Percentiles rank a stretch among this genome's conserved stretches.
These are phyloP conservation scores for Sanghuangporus baumii DNA, from an alignment of 1,284 basidiomycete genomes.

Conservation along the genomic window DNA sequence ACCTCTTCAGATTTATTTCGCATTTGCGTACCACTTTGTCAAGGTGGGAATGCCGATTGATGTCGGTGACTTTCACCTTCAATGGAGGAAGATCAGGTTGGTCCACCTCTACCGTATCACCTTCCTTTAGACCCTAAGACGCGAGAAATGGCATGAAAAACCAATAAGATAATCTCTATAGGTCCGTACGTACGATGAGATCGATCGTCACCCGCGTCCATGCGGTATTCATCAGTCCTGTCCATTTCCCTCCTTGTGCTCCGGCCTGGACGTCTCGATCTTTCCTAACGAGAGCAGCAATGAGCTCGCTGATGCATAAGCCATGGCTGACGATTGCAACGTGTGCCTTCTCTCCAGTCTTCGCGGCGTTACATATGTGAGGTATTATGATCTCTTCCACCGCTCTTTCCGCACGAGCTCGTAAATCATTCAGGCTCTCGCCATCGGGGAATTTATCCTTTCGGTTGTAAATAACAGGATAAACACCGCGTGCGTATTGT, in stretches of 20 bases:
- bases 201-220: slow-evolving; percentile 51
- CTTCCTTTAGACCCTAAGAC: slow-evolving; percentile 27
- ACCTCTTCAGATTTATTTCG: not conserved
- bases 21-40: slow-evolving; percentile 44
- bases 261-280: slow-evolving; percentile 27
- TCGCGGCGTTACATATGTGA: slow-evolving; percentile 40
- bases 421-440: slow-evolving; percentile 69
- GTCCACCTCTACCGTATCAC: slow-evolving; percentile 24
- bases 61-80: slow-evolving; percentile 40
- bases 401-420: slow-evolving; percentile 50
- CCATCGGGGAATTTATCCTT: slow-evolving; percentile 63
- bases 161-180: not conserved
- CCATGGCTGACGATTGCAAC: slow-evolving; percentile 80
- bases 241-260: slow-evolving; percentile 32
- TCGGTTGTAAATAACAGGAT: slow-evolving; percentile 43
- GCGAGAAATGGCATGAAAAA: not conserved
- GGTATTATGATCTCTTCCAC: slow-evolving; percentile 59
- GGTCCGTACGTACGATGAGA: not conserved
- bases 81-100: slow-evolving; percentile 31
- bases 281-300: slow-evolving; percentile 43
- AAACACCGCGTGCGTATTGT: slow-evolving; percentile 47
- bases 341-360: slow-evolving; percentile 40
- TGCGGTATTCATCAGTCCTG: slow-evolving; percentile 62
- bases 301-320: slow-evolving; percentile 64
- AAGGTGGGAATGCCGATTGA: slow-evolving; percentile 55